Base-by-base conservation (phyloP, 371 early-diverging fungal species). In the Mucor irregularis region DNA sequence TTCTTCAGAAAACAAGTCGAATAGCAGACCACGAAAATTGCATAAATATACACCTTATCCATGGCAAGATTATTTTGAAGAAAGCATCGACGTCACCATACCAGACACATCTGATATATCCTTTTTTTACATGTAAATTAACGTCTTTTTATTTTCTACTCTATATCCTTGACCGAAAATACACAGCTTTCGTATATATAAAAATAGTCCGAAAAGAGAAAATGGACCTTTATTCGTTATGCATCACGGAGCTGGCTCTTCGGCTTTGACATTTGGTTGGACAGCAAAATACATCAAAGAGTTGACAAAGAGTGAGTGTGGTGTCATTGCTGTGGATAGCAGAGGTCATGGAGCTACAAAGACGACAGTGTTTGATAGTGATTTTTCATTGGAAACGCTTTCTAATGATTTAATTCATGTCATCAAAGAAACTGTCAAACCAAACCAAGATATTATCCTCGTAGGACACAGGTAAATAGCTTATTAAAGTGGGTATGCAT, bases 211-310 rank as follows among this genome's bases (percentile, higher is more conserved):
- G n/a, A n/a, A 17, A 3, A 53, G 64, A 31, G 44, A 49, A 53
- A 55, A 62, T 13, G 60, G 62, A 0, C 92, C 93, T 0, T 52
- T 93, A 10, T 90, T 94, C 77, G 77, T 94, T 34, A 80, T 92
- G 66, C 93, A 92, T 71, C 97, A 96, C 66, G 97, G 97, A 17
- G 97, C 92, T 0, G 97, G 95, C 0, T 86, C 87, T 55, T 80
- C 89, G 1, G 92, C 80, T 0, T 69, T 93, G 28, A 84, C 92
- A 3, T 96, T 92, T 78, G 90, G 87, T 1, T 62, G 91, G 30
- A 66, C 80, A 2, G 83, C 90, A 5, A 71, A 73, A 21, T 54
- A 77, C 45, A 75, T 90, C 37, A 63, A 61, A 22, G 40, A 66
- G 28, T 16, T 72, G 17, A 73, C 76, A 8, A 63, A 80, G 0